These are phyloP conservation scores for Seminavis robusta DNA, from an alignment of 108 stramenopile genomes.

Conservation along the genomic window DNA sequence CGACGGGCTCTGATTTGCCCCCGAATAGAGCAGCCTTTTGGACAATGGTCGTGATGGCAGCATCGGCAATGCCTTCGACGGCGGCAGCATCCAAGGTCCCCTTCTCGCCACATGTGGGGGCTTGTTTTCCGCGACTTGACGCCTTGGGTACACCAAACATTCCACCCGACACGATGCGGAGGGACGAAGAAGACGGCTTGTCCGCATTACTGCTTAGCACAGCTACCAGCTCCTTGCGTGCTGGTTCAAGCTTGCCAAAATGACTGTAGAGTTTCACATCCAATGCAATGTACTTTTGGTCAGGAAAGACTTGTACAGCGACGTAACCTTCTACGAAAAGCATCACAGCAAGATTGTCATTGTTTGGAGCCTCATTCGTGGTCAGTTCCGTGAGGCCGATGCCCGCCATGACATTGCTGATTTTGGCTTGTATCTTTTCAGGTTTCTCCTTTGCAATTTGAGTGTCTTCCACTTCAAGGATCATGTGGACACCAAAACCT, in stretches of 20 bases:
- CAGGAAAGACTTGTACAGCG: constrained; percentile 43
- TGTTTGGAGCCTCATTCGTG: constrained; percentile 47
- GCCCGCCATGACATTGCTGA: too few species aligned
- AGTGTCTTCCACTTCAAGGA: constrained; percentile 59
- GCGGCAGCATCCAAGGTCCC: neutral
- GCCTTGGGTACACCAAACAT: constrained; percentile 74
- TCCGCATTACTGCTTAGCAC: constrained; percentile 17
- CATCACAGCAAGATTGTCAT: constrained; percentile 17
- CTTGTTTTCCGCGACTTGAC: constrained; percentile 44
- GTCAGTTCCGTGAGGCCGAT: constrained; percentile 56
- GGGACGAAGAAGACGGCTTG: constrained; percentile 30
- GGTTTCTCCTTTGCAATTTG: too few species aligned
- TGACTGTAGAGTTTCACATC: constrained; percentile 57
- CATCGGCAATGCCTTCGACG: neutral
- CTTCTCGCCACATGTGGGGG: too few species aligned
- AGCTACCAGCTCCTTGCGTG: constrained; percentile 30
- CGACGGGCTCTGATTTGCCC: too few species aligned
- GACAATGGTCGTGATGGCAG: too few species aligned
- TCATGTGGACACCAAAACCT: constrained; percentile 35
- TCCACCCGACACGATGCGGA: constrained; percentile 72
- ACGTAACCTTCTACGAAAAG: constrained; percentile 67
- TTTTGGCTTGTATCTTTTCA: constrained; percentile 26
- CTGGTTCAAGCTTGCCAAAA: constrained; percentile 31
- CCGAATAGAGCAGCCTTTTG: too few species aligned
- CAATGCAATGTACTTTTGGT: constrained; percentile 51